Percentiles rank a stretch among this genome's conserved stretches.
Evolutionary conservation across 257 asterid genomes (phyloP).

Genomic region (Gentiana dahurica): DNA sequence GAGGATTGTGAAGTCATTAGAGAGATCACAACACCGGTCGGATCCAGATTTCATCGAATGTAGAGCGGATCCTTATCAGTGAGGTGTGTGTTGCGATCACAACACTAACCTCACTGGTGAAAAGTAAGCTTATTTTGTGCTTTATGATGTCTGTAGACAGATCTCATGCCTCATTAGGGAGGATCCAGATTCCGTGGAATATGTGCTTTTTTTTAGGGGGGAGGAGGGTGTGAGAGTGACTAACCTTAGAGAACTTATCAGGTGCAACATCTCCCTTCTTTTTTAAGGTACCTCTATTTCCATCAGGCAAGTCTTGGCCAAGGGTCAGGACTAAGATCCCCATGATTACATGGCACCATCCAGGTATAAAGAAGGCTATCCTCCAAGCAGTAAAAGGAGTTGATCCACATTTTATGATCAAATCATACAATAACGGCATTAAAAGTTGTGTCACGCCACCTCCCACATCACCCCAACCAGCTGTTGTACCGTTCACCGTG

Average conservation of each 20-base stretch:
- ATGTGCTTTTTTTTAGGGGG: constrained; percentile 21
- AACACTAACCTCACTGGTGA: too few species aligned
- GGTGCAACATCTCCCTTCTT: constrained; percentile 32
- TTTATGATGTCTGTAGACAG: too few species aligned
- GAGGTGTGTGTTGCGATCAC: too few species aligned
- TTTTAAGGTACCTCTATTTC: constrained; percentile 28
- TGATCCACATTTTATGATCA: constrained; percentile 27
- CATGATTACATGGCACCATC: constrained; percentile 38
- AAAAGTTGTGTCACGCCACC: constrained; percentile 54
- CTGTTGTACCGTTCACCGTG: constrained; percentile 46
- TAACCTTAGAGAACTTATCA: constrained; percentile 34
- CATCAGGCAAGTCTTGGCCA: constrained; percentile 60
- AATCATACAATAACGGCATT: constrained; percentile 44
- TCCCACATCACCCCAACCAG: constrained; percentile 67
- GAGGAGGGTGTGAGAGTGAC: background rate
- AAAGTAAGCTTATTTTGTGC: too few species aligned
- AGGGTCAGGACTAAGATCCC: constrained; percentile 34
- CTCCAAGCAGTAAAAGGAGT: constrained; percentile 54
- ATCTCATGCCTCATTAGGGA: too few species aligned
- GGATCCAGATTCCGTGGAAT: constrained; percentile 22
- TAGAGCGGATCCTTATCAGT: too few species aligned
- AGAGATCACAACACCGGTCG: too few species aligned
- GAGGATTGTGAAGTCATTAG: too few species aligned
- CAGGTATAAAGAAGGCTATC: constrained; percentile 45
- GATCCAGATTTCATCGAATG: too few species aligned